A percentile compares a stretch with the other conserved stretches of the same genome.
These are phyloP conservation scores for Pelargonium myrrhifolium DNA, from an alignment of 441 rosid species.

Conservation along the genomic window DNA sequence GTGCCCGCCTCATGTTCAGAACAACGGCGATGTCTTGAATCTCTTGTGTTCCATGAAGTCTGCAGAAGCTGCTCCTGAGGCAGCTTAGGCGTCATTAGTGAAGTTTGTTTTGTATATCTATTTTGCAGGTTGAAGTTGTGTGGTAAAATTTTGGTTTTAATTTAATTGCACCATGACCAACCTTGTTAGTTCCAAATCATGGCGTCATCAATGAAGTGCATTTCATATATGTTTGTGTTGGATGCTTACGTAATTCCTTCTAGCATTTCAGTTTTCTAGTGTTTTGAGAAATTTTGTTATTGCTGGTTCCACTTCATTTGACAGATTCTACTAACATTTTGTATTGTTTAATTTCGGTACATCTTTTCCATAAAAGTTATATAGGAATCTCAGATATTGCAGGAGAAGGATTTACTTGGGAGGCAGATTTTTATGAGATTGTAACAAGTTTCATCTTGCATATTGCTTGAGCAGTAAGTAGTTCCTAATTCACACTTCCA, in stretches of 20 bases:
- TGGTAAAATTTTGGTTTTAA: slow-evolving; percentile 19
- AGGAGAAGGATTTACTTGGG: not conserved
- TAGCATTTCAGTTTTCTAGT: not conserved
- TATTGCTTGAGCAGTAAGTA: not conserved
- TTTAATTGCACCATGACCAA: slow-evolving; percentile 15
- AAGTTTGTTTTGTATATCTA: slow-evolving; percentile 11
- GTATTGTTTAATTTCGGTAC: not conserved
- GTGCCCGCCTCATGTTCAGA: slow-evolving; percentile 61
- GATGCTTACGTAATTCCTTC: not conserved
- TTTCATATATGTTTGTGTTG: not conserved
- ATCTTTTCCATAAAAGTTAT: not conserved
- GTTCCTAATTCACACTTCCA: not conserved
- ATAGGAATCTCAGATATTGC: not conserved
- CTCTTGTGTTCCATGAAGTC: slow-evolving; percentile 56
- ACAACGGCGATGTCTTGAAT: slow-evolving; percentile 69
- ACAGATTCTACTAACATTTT: not conserved
- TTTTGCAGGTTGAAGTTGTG: slow-evolving; percentile 15
- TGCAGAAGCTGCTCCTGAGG: slow-evolving; percentile 23
- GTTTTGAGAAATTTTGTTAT: not conserved
- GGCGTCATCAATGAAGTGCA: not conserved
- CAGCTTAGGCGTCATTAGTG: slow-evolving; percentile 23
- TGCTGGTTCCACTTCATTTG: not conserved
- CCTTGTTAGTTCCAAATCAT: slow-evolving; percentile 14
- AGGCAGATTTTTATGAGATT: not conserved
- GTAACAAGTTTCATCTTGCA: not conserved